A percentile compares a stretch with the other conserved stretches of the same genome.
phyloP scores from a whole-genome alignment of 1,139 yeast species.

The Candida sanyaensis region DNA sequence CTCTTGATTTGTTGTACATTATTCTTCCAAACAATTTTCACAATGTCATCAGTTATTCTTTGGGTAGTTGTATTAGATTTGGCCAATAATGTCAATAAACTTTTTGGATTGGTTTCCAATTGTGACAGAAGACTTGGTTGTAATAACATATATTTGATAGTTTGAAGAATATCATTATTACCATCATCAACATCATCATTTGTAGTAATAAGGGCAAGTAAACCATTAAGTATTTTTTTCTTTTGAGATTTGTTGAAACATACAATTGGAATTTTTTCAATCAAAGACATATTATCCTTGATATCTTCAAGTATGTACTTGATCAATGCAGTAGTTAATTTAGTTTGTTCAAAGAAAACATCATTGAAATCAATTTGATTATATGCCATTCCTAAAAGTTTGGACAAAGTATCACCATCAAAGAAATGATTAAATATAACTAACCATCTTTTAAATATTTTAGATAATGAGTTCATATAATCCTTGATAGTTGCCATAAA shows the following conservation, averaged over 20 bases:
- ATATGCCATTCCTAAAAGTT: constrained; percentile 7
- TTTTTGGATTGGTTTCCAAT: constrained; percentile 44
- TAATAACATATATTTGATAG: constrained; percentile 37
- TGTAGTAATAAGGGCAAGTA: constrained; percentile 21
- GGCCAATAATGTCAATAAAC: constrained; percentile 23
- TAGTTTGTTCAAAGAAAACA: constrained; percentile 47
- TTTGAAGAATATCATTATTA: constrained; percentile 13
- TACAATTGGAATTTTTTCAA: constrained; percentile 45
- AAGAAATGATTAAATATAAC: constrained; percentile 45
- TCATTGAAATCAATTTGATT: constrained; percentile 2
- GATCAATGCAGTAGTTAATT: constrained; percentile 29
- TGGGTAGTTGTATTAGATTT: constrained; percentile 17
- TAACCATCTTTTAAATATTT: constrained; percentile 56
- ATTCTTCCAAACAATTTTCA: constrained; percentile 30
- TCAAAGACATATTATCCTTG: constrained; percentile 5
- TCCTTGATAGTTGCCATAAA: constrained; percentile 29
- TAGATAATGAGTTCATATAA: constrained; percentile 18
- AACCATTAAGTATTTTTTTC: constrained; percentile 35
- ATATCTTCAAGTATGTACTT: constrained; percentile 14
- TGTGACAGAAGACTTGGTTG: constrained; percentile 54
- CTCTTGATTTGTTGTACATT: constrained; percentile 28
- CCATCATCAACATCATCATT: neutral
- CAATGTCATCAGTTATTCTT: constrained; percentile 19
- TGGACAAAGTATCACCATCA: constrained; percentile 15
- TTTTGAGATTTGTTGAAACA: constrained; percentile 48